Evolutionary conservation across 2,329 filamentous ascomycete species (phyloP), one percentile per base, ranked within the genome.

Genomic region (Alternaria triticina): DNA sequence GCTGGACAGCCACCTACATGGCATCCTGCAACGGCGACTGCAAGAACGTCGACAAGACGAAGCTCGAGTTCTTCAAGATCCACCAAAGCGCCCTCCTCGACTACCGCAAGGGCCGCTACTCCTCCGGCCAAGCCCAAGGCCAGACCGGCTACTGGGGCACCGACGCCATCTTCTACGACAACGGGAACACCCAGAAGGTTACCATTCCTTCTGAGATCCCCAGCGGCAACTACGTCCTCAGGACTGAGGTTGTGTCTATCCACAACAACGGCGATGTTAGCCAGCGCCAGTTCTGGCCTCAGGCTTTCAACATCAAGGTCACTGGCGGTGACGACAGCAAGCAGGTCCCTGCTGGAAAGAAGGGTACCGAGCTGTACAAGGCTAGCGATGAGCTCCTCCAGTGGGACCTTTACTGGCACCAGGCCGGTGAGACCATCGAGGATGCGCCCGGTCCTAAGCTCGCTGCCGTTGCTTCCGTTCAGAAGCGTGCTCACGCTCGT

Each of bases 61-160:
- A 73, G 22, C 73, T 78, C 15, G 47, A 68, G 22, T 78, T 77
- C 67, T 77, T 77, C 74, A 78, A 78, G 71, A 77, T 78, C 57
- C 71, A 77, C 62, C 55, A 78, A 59, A 62, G 61, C 25, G 70
- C 69, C 5, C 55, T 77, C 54, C 67, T 72, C 57, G 70, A 73
- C 57, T 77, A 76, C 68, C 73, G 69, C 52, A 27, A 65, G 11
- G 73, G 73, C 12, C 75, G 75, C 54, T 77, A 65, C 62, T 68
- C 70, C 6, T 40, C 71, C 17, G 74, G 71, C 44, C 23, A 33
- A 11, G 50, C 64, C 5, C 60, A 70, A 49, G 74, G 65, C 10
- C 68, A 75, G 54, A 67, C 69, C 15, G 76, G 76, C 17, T 73
- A 71, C 63, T 78, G 77, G 74, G 76, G 71, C 30, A 77, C 74